Conservation (phyloP, 352 stramenopile species). For the Phytophthora vignae region DNA sequence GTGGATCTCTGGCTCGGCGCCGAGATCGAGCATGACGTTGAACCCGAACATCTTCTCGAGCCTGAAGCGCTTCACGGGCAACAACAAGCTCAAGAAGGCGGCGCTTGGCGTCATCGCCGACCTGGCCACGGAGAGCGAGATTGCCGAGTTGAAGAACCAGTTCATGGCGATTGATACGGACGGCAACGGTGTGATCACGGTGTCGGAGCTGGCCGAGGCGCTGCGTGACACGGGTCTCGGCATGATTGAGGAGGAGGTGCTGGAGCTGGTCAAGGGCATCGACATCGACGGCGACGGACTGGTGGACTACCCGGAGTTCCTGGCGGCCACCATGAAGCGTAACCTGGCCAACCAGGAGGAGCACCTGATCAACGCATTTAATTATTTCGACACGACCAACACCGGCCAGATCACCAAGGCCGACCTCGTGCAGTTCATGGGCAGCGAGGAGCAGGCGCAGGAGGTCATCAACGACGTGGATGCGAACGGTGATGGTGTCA, state of each 20-base stretch:
- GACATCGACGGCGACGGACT: constrained; percentile 91
- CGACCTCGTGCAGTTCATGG: constrained; percentile 93
- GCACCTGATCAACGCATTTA: constrained; percentile 91
- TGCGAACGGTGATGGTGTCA: constrained; percentile 89
- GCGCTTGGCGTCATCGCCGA: constrained; percentile 89
- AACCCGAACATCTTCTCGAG: constrained; percentile 89
- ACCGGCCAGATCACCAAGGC: constrained; percentile 88
- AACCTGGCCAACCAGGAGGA: constrained; percentile 89
- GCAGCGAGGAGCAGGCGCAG: constrained; percentile 91
- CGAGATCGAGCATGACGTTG: constrained; percentile 76
- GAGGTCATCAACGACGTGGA: constrained; percentile 95
- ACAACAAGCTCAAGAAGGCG: constrained; percentile 93
- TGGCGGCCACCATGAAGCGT: constrained; percentile 93
- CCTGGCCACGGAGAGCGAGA: constrained; percentile 84
- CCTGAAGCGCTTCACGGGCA: constrained; percentile 88
- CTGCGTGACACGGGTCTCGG: constrained; percentile 84
- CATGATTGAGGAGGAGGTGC: constrained; percentile 91
- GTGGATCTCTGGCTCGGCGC: constrained; percentile 85
- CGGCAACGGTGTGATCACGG: constrained; percentile 90
- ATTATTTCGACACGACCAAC: constrained; percentile 92
- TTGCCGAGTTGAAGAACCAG: constrained; percentile 87
- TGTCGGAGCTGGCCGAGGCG: constrained; percentile 86
- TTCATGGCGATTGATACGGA: constrained; percentile 90
- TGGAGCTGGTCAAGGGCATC: constrained; percentile 88
- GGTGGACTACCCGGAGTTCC: constrained; percentile 92